A percentile compares a stretch with the other conserved stretches of the same genome.
phyloP scores from a whole-genome alignment of 768 basidiomycete species.

The Suillus discolor region DNA sequence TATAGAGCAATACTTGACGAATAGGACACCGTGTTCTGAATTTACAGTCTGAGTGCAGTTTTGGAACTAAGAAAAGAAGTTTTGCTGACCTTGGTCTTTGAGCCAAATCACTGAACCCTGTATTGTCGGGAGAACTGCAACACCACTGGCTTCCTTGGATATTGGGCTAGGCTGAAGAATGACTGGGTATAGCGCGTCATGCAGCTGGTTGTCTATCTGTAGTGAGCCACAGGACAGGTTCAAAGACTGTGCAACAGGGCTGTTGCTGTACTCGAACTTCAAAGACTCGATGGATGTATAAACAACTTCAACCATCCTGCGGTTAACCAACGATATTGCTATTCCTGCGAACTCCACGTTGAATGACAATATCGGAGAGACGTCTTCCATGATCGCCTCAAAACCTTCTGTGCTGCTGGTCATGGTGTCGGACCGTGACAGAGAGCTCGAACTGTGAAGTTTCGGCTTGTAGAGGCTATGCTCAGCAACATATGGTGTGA shows the following conservation, averaged over 20 bases:
- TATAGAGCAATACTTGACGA: slow-evolving; percentile 96
- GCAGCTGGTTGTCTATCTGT: slow-evolving; percentile 97
- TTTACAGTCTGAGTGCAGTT: background rate
- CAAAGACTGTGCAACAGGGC: slow-evolving; percentile 75
- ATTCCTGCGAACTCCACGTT: slow-evolving; percentile 84
- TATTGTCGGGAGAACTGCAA: slow-evolving; percentile 79
- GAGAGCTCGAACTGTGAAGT: slow-evolving; percentile 44
- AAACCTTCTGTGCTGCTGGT: slow-evolving; percentile 75
- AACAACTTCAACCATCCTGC: slow-evolving; percentile 83
- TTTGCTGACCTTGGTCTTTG: slow-evolving; percentile 81
- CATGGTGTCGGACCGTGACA: slow-evolving; percentile 68
- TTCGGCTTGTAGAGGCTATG: slow-evolving; percentile 87
- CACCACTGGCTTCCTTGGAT: slow-evolving; percentile 69
- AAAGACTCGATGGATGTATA: slow-evolving; percentile 81
- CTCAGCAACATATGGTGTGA: slow-evolving; percentile 86
- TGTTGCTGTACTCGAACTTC: slow-evolving; percentile 84
- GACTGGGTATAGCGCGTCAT: slow-evolving; percentile 94
- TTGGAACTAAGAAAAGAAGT: background rate
- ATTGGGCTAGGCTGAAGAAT: slow-evolving; percentile 93
- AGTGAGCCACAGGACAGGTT: slow-evolving; percentile 83
- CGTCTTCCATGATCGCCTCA: slow-evolving; percentile 82
- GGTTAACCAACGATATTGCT: slow-evolving; percentile 90
- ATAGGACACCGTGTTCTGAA: slow-evolving; percentile 95
- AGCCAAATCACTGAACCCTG: slow-evolving; percentile 88
- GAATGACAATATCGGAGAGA: slow-evolving; percentile 63